These are phyloP conservation scores for Lippia alba DNA, from an alignment of 305 asterid genomes.

Conservation along the genomic window DNA sequence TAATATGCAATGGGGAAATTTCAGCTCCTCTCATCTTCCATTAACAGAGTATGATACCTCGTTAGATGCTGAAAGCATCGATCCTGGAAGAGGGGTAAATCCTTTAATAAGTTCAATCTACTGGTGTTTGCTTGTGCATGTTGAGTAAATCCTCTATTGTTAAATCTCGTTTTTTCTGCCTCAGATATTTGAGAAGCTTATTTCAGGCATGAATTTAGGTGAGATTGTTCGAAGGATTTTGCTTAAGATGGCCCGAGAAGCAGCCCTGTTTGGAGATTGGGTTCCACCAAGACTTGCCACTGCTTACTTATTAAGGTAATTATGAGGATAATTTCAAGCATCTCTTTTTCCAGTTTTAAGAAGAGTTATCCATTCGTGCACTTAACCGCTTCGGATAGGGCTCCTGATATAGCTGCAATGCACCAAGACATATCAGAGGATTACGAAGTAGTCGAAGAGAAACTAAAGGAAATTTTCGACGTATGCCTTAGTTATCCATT, in stretches of 20 bases:
- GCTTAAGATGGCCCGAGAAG: slow-evolving; percentile 65
- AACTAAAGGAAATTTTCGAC: slow-evolving; percentile 59
- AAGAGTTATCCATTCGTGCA: no score
- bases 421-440: slow-evolving; percentile 87
- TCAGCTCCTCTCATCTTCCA: slow-evolving; percentile 67
- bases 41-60: slow-evolving; percentile 63
- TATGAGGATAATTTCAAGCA: background rate
- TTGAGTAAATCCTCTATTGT: background rate
- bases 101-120: background rate
- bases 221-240: slow-evolving; percentile 75
- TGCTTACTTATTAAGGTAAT: slow-evolving; percentile 63
- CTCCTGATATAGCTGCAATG: slow-evolving; percentile 91
- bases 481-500: slow-evolving; percentile 35
- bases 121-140: background rate
- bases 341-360: background rate
- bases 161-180: slow-evolving; percentile 34
- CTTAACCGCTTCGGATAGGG: slow-evolving; percentile 42
- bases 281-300: slow-evolving; percentile 62
- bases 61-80: slow-evolving; percentile 62
- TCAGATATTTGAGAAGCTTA: slow-evolving; percentile 76
- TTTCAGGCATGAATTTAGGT: slow-evolving; percentile 73
- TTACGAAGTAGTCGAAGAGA: slow-evolving; percentile 65
- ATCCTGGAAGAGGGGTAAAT: slow-evolving; percentile 59
- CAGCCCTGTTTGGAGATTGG: slow-evolving; percentile 63
- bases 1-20: slow-evolving; percentile 76